Evolutionary conservation across 768 basidiomycete species (phyloP), one percentile per base, ranked within the genome.

Genomic region (Termitomyces sp.): DNA sequence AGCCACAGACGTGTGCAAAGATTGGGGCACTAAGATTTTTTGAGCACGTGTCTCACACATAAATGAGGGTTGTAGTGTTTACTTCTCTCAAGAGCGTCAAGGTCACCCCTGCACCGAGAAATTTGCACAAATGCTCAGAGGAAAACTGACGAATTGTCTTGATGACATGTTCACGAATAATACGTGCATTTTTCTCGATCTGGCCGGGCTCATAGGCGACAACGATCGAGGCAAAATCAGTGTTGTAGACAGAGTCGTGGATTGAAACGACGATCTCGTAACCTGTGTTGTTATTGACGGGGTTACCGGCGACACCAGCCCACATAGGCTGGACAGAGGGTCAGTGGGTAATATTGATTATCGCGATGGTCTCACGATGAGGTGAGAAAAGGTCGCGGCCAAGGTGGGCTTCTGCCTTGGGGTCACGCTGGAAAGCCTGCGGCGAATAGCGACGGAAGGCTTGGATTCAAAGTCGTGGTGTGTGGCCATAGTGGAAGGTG

Each of bases 1-100:
- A 90, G 68, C 92, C 92, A 94, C 12, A 94, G 81, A 44, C 85
- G 84, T 30, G 91, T 93, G 73, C 89, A 90, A n/a, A 94, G 74
- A 67, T 91, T 91, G 11, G 92, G 92, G 39, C 77, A 79, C 85
- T 89, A 67, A 13, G 59, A 54, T 42, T 56, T 70, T 57, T 30
- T 57, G 24, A 48, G 61, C 53, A 71, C 59, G 39, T 55, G 34
- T 52, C 51, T 57, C 60, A 69, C 50, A 64, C 63, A 61, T 46
- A 11, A 60, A 54, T 42, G 57, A 41, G 54, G n/a, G 9, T 37
- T 44, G 18, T 8, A 42, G 41, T 42, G n/a, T 68, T 42, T 55
- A 87, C 88, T 78, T 91, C 89, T 66, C 80, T 82, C 65, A 92
- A 78, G 59, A 94, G 78, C 27, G 75, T 68, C 54, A 91, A 72